A percentile compares a stretch with the other conserved stretches of the same genome.
These are phyloP conservation scores for Xylaria palmicola DNA, from an alignment of 495 filamentous ascomycete species.

Conservation along the genomic window DNA sequence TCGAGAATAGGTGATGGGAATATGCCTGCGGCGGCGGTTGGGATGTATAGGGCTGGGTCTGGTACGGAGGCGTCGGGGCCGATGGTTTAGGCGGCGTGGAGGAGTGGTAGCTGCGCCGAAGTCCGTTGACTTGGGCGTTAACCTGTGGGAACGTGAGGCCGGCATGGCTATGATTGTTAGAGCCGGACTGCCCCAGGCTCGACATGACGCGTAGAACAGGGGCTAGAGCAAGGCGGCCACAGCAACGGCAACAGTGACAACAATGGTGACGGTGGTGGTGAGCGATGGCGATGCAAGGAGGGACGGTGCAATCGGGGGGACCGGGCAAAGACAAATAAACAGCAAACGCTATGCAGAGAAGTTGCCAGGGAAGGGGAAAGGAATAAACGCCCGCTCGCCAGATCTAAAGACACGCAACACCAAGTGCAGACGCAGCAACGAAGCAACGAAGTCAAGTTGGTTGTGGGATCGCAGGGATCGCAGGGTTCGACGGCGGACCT, in stretches of 20 bases:
- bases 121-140: slow-evolving; percentile 23
- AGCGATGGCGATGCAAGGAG: slow-evolving; percentile 9
- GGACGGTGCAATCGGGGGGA: slow-evolving; percentile 8
- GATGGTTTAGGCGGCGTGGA: slow-evolving; percentile 43
- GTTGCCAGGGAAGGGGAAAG: slow-evolving; percentile 8
- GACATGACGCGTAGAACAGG: slow-evolving; percentile 31
- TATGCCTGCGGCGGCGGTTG: slow-evolving; percentile 33
- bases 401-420: slow-evolving; percentile 16
- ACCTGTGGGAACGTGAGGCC: slow-evolving; percentile 38
- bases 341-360: slow-evolving; percentile 21
- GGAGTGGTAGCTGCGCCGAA: slow-evolving; percentile 26
- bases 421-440: slow-evolving; percentile 20
- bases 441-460: slow-evolving; percentile 8
- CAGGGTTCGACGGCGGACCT: slow-evolving; percentile 20
- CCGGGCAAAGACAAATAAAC: slow-evolving; percentile 14
- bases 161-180: slow-evolving; percentile 35
- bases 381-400: slow-evolving; percentile 10
- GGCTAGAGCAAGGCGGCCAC: slow-evolving; percentile 2
- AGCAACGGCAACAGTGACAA: background rate
- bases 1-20: slow-evolving; percentile 38
- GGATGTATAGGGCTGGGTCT: slow-evolving; percentile 38
- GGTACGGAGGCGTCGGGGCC: slow-evolving; percentile 41
- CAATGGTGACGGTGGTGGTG: background rate
- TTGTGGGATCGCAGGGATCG: slow-evolving; percentile 3
- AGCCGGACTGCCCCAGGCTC: slow-evolving; percentile 34